These are phyloP conservation scores for Ceriops zippeliana DNA, from an alignment of 345 rosid species.

Conservation along the genomic window DNA sequence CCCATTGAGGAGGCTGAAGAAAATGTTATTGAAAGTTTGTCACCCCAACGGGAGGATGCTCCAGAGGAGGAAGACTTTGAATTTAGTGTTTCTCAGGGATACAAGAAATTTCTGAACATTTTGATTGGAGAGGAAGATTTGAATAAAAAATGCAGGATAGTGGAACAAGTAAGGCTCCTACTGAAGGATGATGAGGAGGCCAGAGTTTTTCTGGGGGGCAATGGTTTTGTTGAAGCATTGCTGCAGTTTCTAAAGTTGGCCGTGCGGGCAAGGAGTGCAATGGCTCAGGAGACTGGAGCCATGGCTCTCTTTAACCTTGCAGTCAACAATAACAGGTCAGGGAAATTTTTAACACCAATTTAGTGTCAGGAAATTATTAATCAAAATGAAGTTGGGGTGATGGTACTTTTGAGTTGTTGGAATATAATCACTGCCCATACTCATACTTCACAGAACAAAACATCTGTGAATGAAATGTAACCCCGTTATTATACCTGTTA, in stretches of 20 bases:
- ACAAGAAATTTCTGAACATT: constrained; percentile 44
- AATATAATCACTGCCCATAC: neutral
- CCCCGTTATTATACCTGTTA: too few relatives aligned
- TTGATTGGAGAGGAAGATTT: constrained; percentile 54
- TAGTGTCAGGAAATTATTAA: neutral
- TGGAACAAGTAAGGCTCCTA: constrained; percentile 61
- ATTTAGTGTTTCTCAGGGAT: constrained; percentile 36
- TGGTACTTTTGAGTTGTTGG: neutral
- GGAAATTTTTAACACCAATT: constrained; percentile 6
- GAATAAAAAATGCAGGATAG: constrained; percentile 52
- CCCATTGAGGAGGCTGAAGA: constrained; percentile 38
- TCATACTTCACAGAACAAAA: too few relatives aligned
- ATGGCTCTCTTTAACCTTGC: constrained; percentile 98
- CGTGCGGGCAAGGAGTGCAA: constrained; percentile 38
- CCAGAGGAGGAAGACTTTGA: constrained; percentile 42
- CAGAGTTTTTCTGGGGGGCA: constrained; percentile 81
- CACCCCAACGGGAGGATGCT: constrained; percentile 15
- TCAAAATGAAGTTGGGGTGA: neutral
- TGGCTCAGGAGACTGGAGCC: constrained; percentile 72
- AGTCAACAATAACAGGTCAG: constrained; percentile 91
- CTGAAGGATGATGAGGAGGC: constrained; percentile 95
- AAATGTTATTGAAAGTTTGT: constrained; percentile 34
- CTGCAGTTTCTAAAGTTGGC: constrained; percentile 64
- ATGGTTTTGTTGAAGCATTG: constrained; percentile 77
- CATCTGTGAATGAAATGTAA: too few relatives aligned